These are phyloP conservation scores for Paracorniculantispora psalliotae DNA, from an alignment of 2,329 filamentous ascomycete species.

Conservation along the genomic window DNA sequence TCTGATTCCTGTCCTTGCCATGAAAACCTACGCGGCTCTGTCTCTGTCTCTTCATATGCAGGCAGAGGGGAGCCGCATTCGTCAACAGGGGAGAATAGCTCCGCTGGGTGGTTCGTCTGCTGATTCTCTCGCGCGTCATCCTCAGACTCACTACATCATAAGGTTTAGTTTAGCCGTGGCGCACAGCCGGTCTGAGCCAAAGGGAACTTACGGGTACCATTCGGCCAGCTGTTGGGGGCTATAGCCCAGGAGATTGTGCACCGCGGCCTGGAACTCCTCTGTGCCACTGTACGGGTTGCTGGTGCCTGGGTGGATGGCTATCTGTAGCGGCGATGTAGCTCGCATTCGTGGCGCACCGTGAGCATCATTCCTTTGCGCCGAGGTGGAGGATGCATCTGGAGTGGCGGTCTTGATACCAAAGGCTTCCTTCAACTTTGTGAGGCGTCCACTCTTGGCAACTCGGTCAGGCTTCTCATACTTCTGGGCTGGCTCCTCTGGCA, in stretches of 20 bases:
- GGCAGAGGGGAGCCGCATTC: not conserved
- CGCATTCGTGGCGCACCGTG: not conserved
- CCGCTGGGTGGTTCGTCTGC: not conserved
- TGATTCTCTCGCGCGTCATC: not conserved
- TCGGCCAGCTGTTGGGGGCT: not conserved
- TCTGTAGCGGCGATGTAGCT: conserved; percentile 1
- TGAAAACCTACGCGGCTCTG: conserved; percentile 3
- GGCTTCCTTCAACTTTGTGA: not conserved
- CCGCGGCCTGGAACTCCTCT: conserved; percentile 9
- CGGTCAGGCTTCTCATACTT: not conserved
- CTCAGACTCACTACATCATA: not conserved
- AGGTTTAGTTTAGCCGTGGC: conserved; percentile 14
- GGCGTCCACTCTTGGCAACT: not conserved
- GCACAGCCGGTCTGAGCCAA: not conserved
- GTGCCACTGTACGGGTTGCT: not conserved
- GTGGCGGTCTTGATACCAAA: not conserved
- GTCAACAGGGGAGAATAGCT: not conserved
- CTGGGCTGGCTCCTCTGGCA: not conserved
- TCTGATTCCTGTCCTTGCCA: conserved; percentile 7
- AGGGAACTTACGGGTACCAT: conserved; percentile 25
- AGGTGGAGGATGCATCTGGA: not conserved
- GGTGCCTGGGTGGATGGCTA: not conserved
- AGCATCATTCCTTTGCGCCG: not conserved
- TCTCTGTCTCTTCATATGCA: not conserved
- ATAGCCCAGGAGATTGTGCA: conserved; percentile 11